Evolutionary conservation across 2,329 filamentous ascomycete genomes (phyloP), one percentile per base, ranked within the genome.

Genomic region (Penicillium occitanis): DNA sequence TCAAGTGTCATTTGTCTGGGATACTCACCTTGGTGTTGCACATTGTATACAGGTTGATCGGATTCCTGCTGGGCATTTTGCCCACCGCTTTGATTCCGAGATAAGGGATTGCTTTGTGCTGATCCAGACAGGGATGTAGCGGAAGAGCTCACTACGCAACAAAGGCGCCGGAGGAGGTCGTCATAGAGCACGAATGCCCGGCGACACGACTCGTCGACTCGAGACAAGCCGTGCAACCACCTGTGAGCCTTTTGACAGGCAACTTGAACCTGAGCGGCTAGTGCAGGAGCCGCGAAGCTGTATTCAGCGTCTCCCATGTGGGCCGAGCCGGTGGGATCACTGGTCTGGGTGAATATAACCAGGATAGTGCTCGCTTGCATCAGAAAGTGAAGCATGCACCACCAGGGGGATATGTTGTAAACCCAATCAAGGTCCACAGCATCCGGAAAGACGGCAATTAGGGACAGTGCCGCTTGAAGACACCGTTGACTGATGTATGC

Each of bases 281-380:
- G 28, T 74, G 70, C 33, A 73, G 65, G 1, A 75, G 68, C 62
- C 33, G 63, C 5, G n/a, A 46, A 33, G 46, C 33, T 30, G 19
- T 28, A 14, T 53, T 61, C 61, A 44, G 13, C 14, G 11, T 33
- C 57, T 40, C 30, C 22, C 42, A 74, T 68, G 48, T 73, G 72
- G 37, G 71, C 68, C 28, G 69, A 69, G 25, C 40, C 69, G 68
- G 60, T 70, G 72, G 7, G 74, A 73, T 1, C 82, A 66, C n/a
- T 76, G 75, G 3, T 28, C 28, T 64, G 37, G 19, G 7, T 48
- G 51, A 57, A 64, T 14, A 81, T 73, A 17, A 82, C 72, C 14
- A 81, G 69, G 7, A 80, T 75, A 0, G 76, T 78, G 0, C 75
- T 77, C 1, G 79, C 77, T 67, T 82, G 80, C 72, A 82, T 80